phyloP scores from a whole-genome alignment of 352 stramenopile genomes.

The Plasmopara muralis region DNA sequence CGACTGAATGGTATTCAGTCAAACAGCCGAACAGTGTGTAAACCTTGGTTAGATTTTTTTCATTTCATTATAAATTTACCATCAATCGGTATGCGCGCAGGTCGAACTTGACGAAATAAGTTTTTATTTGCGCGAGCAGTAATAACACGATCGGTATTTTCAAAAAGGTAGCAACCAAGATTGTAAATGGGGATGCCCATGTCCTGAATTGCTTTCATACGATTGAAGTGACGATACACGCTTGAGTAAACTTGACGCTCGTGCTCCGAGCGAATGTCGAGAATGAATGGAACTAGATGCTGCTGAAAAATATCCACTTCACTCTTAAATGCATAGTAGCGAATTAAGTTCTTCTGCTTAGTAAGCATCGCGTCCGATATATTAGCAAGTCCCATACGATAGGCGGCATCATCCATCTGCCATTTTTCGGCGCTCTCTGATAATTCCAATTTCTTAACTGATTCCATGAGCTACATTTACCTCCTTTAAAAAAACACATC shows the following conservation, averaged over 20 bases:
- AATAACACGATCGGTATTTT: conserved; percentile 48
- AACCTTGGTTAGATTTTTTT: conserved; percentile 26
- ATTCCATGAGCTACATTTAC: background rate
- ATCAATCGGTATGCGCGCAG: conserved; percentile 14
- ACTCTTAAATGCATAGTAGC: conserved; percentile 65
- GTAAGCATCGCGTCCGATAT: conserved; percentile 47
- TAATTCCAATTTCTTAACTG: conserved; percentile 24
- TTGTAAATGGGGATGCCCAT: conserved; percentile 76
- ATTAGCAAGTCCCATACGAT: conserved; percentile 51
- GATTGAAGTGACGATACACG: conserved; percentile 66
- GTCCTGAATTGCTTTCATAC: conserved; percentile 58
- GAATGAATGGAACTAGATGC: conserved; percentile 59
- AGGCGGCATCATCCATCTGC: conserved; percentile 31
- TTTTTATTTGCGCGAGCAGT: conserved; percentile 34
- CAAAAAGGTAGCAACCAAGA: conserved; percentile 38
- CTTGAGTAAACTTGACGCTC: conserved; percentile 59
- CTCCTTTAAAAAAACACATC: background rate
- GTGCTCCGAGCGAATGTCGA: conserved; percentile 40
- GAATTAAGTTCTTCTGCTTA: conserved; percentile 48
- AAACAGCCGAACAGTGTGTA: conserved; percentile 9
- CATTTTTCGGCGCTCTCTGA: conserved; percentile 26
- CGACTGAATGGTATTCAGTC: conserved; percentile 17
- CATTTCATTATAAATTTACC: conserved; percentile 44
- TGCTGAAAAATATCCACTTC: conserved; percentile 80
- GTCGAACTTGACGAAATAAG: conserved; percentile 45